Percentiles rank a stretch among this genome's conserved stretches.
Evolutionary conservation across 768 basidiomycete species (phyloP).

Genomic region (Hygrocybe punicea): DNA sequence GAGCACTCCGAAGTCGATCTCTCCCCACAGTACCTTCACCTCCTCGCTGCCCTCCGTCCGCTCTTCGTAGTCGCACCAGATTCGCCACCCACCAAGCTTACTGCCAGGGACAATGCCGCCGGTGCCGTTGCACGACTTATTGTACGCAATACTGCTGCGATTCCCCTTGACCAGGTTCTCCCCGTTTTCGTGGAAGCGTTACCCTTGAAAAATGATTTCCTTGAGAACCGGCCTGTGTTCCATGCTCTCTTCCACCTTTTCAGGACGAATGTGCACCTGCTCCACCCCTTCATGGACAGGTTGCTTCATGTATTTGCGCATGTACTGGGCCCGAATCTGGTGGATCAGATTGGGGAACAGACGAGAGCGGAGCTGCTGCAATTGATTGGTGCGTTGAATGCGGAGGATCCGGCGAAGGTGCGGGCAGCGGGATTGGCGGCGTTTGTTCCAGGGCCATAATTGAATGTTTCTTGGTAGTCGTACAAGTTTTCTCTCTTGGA

Average conservation of each 20-base stretch:
- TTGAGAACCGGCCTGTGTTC: slow-evolving; percentile 90
- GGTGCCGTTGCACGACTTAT: slow-evolving; percentile 91
- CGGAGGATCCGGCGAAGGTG: slow-evolving; percentile 72
- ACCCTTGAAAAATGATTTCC: slow-evolving; percentile 81
- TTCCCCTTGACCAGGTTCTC: slow-evolving; percentile 89
- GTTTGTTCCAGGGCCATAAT: slow-evolving; percentile 48
- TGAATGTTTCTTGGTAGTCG: slow-evolving; percentile 1
- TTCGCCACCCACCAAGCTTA: slow-evolving; percentile 62
- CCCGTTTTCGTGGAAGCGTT: slow-evolving; percentile 79
- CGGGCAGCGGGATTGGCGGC: slow-evolving; percentile 70
- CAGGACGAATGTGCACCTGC: slow-evolving; percentile 63
- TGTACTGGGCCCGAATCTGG: slow-evolving; percentile 71
- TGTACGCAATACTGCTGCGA: slow-evolving; percentile 65
- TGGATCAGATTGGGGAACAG: slow-evolving; percentile 80
- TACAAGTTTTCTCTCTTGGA: neutral
- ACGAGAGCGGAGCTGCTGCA: slow-evolving; percentile 71
- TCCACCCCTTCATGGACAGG: slow-evolving; percentile 74
- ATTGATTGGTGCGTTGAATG: slow-evolving; percentile 68
- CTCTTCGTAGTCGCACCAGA: slow-evolving; percentile 69
- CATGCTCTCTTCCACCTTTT: slow-evolving; percentile 85
- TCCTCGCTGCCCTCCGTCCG: slow-evolving; percentile 77
- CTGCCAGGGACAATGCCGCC: slow-evolving; percentile 95
- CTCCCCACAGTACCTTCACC: slow-evolving; percentile 69
- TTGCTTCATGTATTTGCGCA: slow-evolving; percentile 75
- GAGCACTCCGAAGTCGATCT: slow-evolving; percentile 83